phyloP scores from a whole-genome alignment of 2,329 filamentous ascomycete species.

The Fusarium sp. region DNA sequence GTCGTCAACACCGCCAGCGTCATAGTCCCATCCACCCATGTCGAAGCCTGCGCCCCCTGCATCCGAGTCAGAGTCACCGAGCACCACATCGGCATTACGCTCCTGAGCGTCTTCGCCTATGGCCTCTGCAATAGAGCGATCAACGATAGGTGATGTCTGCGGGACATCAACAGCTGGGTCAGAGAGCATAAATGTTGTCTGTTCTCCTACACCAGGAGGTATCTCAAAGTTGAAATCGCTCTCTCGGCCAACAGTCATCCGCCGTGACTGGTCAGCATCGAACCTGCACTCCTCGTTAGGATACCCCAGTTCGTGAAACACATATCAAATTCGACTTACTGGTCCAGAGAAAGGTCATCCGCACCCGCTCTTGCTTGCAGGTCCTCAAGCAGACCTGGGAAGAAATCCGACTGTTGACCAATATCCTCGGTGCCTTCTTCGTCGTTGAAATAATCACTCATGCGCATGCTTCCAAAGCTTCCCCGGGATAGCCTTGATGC shows the following conservation, averaged over 20 bases:
- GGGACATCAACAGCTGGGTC: conserved; percentile 46
- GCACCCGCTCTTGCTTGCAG: conserved; percentile 52
- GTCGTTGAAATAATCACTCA: conserved; percentile 62
- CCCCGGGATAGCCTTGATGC: conserved; percentile 60
- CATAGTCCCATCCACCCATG: conserved; percentile 31
- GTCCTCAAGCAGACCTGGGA: conserved; percentile 59
- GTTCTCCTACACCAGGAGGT: conserved; percentile 58
- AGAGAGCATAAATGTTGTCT: conserved; percentile 63
- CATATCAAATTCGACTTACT: conserved; percentile 42
- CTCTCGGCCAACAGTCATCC: conserved; percentile 54
- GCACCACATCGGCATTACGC: conserved; percentile 12
- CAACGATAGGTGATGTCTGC: conserved; percentile 41
- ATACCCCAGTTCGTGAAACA: not conserved
- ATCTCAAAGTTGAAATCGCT: conserved; percentile 65
- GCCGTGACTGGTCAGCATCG: conserved; percentile 54
- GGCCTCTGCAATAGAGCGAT: conserved; percentile 33
- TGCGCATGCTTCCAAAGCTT: conserved; percentile 63
- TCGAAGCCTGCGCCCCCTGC: conserved; percentile 27
- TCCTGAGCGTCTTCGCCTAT: conserved; percentile 28
- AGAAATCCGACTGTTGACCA: conserved; percentile 62
- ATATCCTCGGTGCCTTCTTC: conserved; percentile 53
- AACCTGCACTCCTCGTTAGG: conserved; percentile 39
- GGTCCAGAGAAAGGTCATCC: conserved; percentile 56
- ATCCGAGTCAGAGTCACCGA: conserved; percentile 36
- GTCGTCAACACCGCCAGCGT: conserved; percentile 31